A percentile compares a stretch with the other conserved stretches of the same genome.
Conservation (phyloP, 805 yeast genomes). For the Zygosaccharomyces kombuchaensis region DNA sequence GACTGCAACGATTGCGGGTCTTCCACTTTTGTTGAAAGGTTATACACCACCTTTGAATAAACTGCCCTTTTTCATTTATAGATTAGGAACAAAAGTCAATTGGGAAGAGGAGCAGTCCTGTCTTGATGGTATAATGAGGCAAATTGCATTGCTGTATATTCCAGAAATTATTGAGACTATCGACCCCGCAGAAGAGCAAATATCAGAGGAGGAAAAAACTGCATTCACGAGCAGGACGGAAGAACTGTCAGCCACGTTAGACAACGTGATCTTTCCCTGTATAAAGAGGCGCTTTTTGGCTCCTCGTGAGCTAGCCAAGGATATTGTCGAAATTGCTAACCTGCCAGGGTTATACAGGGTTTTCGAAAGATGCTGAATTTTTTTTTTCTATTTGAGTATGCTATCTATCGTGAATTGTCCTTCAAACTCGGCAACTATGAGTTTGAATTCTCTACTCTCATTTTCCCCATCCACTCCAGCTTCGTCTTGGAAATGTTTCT, state of each 20-base stretch:
- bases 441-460: slow-evolving; percentile 14
- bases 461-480: slow-evolving; percentile 2
- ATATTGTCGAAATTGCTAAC: slow-evolving; percentile 80
- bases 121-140: slow-evolving; percentile 57
- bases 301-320: slow-evolving; percentile 45
- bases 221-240: slow-evolving; percentile 27
- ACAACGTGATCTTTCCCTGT: slow-evolving; percentile 59
- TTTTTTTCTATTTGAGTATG: slow-evolving; percentile 9
- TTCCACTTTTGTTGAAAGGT: slow-evolving; percentile 68
- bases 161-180: slow-evolving; percentile 48
- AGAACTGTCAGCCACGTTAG: slow-evolving; percentile 42
- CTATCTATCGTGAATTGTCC: slow-evolving; percentile 17
- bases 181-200: slow-evolving; percentile 15
- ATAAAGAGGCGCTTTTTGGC: slow-evolving; percentile 63
- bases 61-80: slow-evolving; percentile 60
- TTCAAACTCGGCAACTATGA: slow-evolving; percentile 22
- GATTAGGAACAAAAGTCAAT: slow-evolving; percentile 54
- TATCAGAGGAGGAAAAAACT: slow-evolving; percentile 25
- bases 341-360: slow-evolving; percentile 87
- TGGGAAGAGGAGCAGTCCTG: slow-evolving; percentile 70
- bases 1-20: slow-evolving; percentile 39
- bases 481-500: slow-evolving; percentile 1
- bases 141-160: slow-evolving; percentile 66
- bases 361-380: slow-evolving; percentile 75
- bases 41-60: slow-evolving; percentile 61